Evolutionary conservation across 805 yeast species (phyloP).

Genomic region (Cyberlindnera maritima): DNA sequence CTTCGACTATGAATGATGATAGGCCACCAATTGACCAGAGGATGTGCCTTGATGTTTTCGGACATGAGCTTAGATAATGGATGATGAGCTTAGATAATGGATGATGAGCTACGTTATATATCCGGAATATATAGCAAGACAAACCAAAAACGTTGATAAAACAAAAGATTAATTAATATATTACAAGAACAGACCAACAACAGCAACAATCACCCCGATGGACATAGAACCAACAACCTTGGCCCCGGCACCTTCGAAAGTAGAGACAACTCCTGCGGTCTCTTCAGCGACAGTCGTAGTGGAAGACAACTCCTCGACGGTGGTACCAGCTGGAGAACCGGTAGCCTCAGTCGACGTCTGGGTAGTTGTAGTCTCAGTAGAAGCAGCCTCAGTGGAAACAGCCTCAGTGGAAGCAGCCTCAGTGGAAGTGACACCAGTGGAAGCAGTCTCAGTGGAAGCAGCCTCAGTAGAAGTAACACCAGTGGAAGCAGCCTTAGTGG

Average conservation of each 20-base stretch:
- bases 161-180: background rate
- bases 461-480: background rate
- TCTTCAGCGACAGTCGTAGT: slow-evolving; percentile 15
- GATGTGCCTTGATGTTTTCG: no score
- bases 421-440: slow-evolving; percentile 3
- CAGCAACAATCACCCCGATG: slow-evolving; percentile 76
- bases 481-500: slow-evolving; percentile 1
- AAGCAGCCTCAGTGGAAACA: slow-evolving; percentile 3
- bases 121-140: no score
- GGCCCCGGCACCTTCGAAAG: slow-evolving; percentile 51
- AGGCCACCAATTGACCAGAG: no score
- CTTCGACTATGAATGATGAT: no score
- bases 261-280: slow-evolving; percentile 8
- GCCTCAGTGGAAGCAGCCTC: background rate
- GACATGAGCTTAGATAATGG: no score
- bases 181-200: slow-evolving; percentile 75
- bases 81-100: no score
- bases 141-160: background rate
- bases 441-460: background rate
- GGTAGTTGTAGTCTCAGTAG: background rate
- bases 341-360: slow-evolving; percentile 1
- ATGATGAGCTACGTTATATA: no score
- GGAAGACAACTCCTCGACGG: slow-evolving; percentile 8
- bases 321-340: slow-evolving; percentile 17
- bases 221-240: slow-evolving; percentile 82